Evolutionary conservation across 139 green algal genomes (phyloP), one percentile per base, ranked within the genome.

Genomic region (Medakamo hakoo): DNA sequence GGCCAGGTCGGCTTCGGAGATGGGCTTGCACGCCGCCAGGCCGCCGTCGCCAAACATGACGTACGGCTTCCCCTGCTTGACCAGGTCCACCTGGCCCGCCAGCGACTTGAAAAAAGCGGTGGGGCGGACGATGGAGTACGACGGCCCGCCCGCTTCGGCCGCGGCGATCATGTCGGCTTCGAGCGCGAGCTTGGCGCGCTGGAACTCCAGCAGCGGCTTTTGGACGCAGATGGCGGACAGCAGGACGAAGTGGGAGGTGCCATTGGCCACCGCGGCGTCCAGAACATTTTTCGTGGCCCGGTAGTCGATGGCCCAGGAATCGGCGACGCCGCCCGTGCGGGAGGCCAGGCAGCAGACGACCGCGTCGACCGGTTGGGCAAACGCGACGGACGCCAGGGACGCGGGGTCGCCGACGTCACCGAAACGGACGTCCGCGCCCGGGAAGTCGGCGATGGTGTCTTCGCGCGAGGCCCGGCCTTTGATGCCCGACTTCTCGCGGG

Each of bases 31-130:
- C 25, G 78, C 78, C 0, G 88, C 89, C 63, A 98, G 81, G 60
- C 78, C 81, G 66, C 93, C 93, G 72, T 99, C 93, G 23, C 93
- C 93, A 82, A 99, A 99, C 86, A 96, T 95, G 55, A 99, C 89
- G 75, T 97, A 99, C 2, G 93, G 93, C 61, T 89, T 88, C 27
- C 93, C 93, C 23, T 84, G 75, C 76, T 94, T 94, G 32, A 96
- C 84, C 25, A 87, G 73, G 67, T 95, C 72, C n/a, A 96, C 77
- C 78, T 95, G 86, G 0, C 87, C 89, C 2, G 84, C 89, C 59
- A 99, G 76, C 2, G 76, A 89, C 84, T 99, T 99, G 88, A 99
- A 99, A 76, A 97, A 99, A 16, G 91, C 91, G 25, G 93, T 99
- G 20, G 93, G 93, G 20, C 93, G 80, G 59, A 99, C 92, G 60